A percentile compares a stretch with the other conserved stretches of the same genome.
Evolutionary conservation across 2,329 filamentous ascomycete species (phyloP).

Genomic region (Grosmannia huntii): DNA sequence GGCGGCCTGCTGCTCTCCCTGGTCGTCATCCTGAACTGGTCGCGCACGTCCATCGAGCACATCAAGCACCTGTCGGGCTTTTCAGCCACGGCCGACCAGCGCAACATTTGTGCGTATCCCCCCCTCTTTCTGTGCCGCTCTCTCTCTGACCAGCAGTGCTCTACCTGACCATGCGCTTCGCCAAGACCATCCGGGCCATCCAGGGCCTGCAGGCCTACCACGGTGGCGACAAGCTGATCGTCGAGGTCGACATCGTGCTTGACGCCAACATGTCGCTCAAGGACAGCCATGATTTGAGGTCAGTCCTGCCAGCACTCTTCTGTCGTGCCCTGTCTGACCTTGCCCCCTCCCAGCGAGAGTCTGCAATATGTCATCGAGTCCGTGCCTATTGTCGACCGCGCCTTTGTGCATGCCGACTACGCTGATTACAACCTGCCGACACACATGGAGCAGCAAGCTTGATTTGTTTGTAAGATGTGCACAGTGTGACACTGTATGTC

Average conservation of each 20-base stretch:
- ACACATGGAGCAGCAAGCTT: slow-evolving; percentile 36
- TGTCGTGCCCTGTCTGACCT: neutral
- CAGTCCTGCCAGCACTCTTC: slow-evolving; percentile 1
- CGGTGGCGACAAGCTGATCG: slow-evolving; percentile 72
- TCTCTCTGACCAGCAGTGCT: slow-evolving; percentile 36
- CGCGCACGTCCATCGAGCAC: slow-evolving; percentile 57
- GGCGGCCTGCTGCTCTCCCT: slow-evolving; percentile 68
- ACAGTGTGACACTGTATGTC: neutral
- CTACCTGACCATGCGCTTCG: slow-evolving; percentile 89
- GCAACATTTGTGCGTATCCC: slow-evolving; percentile 48
- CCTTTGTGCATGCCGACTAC: slow-evolving; percentile 57
- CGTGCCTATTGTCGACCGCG: slow-evolving; percentile 63
- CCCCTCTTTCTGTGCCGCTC: neutral
- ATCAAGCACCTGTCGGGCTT: slow-evolving; percentile 72
- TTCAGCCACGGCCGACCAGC: slow-evolving; percentile 65
- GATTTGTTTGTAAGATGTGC: neutral
- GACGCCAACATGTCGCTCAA: slow-evolving; percentile 62
- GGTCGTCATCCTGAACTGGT: slow-evolving; percentile 73
- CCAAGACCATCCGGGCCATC: slow-evolving; percentile 73
- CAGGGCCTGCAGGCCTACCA: slow-evolving; percentile 79
- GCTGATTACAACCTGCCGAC: slow-evolving; percentile 49
- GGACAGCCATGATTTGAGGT: slow-evolving; percentile 67
- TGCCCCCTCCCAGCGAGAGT: slow-evolving; percentile 38
- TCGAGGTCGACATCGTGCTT: slow-evolving; percentile 70
- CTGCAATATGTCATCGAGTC: slow-evolving; percentile 77